Evolutionary conservation across 176 grass and related monocot species (phyloP), one percentile per base, ranked within the genome.

Genomic region (Canna indica): DNA sequence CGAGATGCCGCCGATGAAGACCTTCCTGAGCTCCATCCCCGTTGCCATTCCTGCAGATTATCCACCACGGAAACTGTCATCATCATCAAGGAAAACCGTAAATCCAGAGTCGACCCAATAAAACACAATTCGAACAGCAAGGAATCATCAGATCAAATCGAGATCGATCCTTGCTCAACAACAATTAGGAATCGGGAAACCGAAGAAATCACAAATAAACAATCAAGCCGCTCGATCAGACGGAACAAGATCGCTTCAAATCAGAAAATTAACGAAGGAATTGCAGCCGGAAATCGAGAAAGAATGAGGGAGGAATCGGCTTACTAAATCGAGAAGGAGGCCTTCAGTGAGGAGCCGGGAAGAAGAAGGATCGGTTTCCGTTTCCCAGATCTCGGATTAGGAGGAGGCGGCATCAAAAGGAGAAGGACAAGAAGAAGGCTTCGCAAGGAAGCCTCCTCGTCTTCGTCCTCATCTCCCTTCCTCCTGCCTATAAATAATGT

Each of bases 1-100:
- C 6, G 94, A 97, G 81, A 97, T 97, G 50, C 94, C 94, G 47
- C 94, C 94, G 64, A 97, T 81, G 73, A 97, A 97, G 66, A 97
- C 89, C 80, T 97, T 97, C 47, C 94, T 86, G 73, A 81, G 87
- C 79, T 92, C 93, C 8, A 81, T 30, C 29, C 17, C 24, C 29
- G 15, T 16, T 62, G 15, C 29, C 14, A 16, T 62, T 62, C 14
- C 59, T 62, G 59, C 27, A 62, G 33, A 33, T 31, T 32, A 62
- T 1, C 53, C 53, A 20, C 53, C 9, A 26, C 5, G 25, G 8
- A 1, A 57, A 57, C 5, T 18, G 1, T 18, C 47, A 18, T 20
- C 47, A 3, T 50, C 47, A 50, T 50, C 47, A n/a, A n/a, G n/a
- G n/a, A n/a, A n/a, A n/a, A n/a, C n/a, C n/a, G n/a, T n/a, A n/a